Evolutionary conservation across 2,329 filamentous ascomycete genomes (phyloP).

Genomic region (Paecilomyces sp.): DNA sequence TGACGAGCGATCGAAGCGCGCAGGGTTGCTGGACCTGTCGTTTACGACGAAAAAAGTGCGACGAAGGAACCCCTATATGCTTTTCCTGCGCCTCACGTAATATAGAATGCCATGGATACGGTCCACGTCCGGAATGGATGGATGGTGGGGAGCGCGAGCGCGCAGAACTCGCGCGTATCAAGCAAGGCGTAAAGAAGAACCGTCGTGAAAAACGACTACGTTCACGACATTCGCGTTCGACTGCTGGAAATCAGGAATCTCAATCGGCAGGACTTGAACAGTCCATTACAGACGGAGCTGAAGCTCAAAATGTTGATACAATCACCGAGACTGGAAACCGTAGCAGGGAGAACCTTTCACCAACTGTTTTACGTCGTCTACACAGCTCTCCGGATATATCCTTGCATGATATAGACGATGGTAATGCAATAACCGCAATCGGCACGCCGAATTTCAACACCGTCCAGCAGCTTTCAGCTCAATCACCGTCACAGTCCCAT

Average conservation of each 20-base stretch:
- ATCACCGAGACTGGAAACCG: background rate
- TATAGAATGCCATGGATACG: constrained; percentile 17
- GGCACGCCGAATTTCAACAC: background rate
- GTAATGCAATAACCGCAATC: background rate
- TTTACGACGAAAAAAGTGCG: constrained; percentile 14
- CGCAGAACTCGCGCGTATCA: background rate
- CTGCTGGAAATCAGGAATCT: background rate
- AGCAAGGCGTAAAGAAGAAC: background rate
- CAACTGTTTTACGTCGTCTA: background rate
- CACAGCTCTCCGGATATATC: background rate
- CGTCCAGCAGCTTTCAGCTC: background rate
- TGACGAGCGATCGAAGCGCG: background rate
- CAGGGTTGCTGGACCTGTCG: constrained; percentile 17
- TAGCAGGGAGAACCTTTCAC: background rate
- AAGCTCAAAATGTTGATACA: background rate
- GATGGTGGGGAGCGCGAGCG: constrained; percentile 5
- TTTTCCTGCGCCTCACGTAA: constrained; percentile 10
- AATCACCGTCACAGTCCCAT: background rate
- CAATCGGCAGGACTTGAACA: background rate
- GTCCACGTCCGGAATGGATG: constrained; percentile 18
- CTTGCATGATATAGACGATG: background rate
- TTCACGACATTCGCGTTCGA: background rate
- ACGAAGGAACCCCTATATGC: constrained; percentile 10
- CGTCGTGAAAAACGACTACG: background rate
- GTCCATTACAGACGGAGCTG: background rate